These are phyloP conservation scores for Alternaria brassicicola DNA, from an alignment of 2,329 filamentous ascomycete genomes.

Conservation along the genomic window DNA sequence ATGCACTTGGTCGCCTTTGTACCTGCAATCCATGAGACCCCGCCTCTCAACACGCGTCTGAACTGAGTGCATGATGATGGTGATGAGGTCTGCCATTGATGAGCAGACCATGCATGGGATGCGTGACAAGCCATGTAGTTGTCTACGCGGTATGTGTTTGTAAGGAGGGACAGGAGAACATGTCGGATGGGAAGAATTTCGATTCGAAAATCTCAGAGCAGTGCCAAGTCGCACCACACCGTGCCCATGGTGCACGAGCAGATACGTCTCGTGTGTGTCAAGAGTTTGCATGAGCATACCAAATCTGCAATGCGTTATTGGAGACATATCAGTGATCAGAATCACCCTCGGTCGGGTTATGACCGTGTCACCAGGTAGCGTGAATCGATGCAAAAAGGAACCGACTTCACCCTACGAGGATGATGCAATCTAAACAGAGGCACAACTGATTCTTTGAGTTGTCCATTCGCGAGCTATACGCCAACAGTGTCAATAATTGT, in stretches of 20 bases:
- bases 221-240: too few species aligned
- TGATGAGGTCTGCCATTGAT: neutral
- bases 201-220: neutral
- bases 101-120: neutral
- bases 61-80: neutral
- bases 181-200: neutral
- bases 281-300: neutral
- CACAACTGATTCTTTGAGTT: neutral
- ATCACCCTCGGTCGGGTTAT: neutral
- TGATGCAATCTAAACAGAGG: neutral
- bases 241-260: too few species aligned
- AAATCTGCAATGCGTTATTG: neutral
- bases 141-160: neutral
- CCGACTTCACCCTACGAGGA: neutral
- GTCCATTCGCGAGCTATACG: neutral
- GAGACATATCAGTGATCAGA: neutral
- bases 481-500: neutral
- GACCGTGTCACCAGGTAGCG: neutral
- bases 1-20: conserved; percentile 42
- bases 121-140: neutral
- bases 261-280: neutral
- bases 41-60: conserved; percentile 41
- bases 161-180: neutral
- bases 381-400: neutral
- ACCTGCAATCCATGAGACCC: conserved; percentile 44